phyloP scores from a whole-genome alignment of 2,329 filamentous ascomycete genomes.

The Neopestalotiopsis clavispora region DNA sequence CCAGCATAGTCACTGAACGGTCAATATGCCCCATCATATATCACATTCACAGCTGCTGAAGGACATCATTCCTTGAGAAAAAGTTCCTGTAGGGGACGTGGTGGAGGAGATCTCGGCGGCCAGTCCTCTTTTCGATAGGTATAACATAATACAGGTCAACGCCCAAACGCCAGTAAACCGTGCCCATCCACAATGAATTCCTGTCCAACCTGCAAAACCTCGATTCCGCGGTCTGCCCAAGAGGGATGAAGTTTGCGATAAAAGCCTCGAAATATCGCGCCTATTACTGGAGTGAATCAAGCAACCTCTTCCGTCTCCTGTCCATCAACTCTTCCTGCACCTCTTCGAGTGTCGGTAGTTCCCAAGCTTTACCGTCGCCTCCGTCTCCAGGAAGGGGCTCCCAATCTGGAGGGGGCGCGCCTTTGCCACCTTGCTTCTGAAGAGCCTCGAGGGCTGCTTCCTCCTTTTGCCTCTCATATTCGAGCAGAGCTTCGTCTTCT shows the following conservation, averaged over 20 bases:
- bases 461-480: conserved; percentile 85
- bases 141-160: not conserved
- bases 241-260: not conserved
- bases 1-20: too few species aligned
- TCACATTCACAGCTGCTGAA: too few species aligned
- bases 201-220: not conserved
- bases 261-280: not conserved
- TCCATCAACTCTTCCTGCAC: conserved; percentile 95
- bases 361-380: conserved; percentile 83
- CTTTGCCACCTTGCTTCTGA: conserved; percentile 57
- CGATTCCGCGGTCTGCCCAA: not conserved
- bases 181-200: not conserved
- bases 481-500: conserved; percentile 81
- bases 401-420: conserved; percentile 72
- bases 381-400: conserved; percentile 84
- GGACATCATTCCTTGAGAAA: too few species aligned
- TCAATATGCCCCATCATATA: too few species aligned
- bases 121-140: not conserved
- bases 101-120: too few species aligned
- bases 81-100: too few species aligned
- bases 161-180: not conserved
- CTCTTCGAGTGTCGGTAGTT: conserved; percentile 83
- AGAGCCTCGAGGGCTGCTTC: conserved; percentile 77
- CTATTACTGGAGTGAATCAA: conserved; percentile 71
- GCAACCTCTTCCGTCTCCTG: conserved; percentile 77